Evolutionary conservation across 2,329 filamentous ascomycete genomes (phyloP).

Genomic region (Aspergillus tanneri): DNA sequence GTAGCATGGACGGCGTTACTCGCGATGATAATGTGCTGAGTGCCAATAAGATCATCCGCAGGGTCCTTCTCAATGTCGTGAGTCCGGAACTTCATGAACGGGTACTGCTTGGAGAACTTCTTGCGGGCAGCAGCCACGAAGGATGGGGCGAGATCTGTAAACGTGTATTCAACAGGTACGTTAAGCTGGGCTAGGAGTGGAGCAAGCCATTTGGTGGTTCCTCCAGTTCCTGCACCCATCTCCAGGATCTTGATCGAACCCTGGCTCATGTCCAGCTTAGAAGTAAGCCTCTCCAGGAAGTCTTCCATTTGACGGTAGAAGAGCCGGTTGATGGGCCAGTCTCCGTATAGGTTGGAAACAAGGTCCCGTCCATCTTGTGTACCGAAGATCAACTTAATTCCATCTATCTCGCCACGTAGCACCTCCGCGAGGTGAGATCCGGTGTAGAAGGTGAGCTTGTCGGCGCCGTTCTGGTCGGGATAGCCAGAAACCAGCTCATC

Average conservation of each 20-base stretch:
- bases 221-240: conserved; percentile 39
- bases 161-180: conserved; percentile 37
- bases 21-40: conserved; percentile 32
- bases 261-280: background rate
- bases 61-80: conserved; percentile 30
- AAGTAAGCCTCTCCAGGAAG: conserved; percentile 23
- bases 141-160: conserved; percentile 38
- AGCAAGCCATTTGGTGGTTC: conserved; percentile 33
- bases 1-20: conserved; percentile 38
- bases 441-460: conserved; percentile 18
- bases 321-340: conserved; percentile 35
- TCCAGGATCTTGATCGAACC: conserved; percentile 26
- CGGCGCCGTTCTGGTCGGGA: conserved; percentile 25
- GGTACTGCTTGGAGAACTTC: conserved; percentile 27
- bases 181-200: conserved; percentile 22
- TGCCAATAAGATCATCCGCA: conserved; percentile 9
- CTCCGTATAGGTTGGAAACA: conserved; percentile 34
- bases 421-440: conserved; percentile 17
- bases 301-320: conserved; percentile 33
- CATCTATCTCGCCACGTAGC: conserved; percentile 35
- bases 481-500: conserved; percentile 26
- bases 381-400: conserved; percentile 42
- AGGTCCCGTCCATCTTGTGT: conserved; percentile 34
- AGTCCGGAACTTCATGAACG: conserved; percentile 23
- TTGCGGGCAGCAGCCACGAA: conserved; percentile 33